phyloP scores from a whole-genome alignment of 2,329 filamentous ascomycete genomes.

The Exophiala lecanii-corni region DNA sequence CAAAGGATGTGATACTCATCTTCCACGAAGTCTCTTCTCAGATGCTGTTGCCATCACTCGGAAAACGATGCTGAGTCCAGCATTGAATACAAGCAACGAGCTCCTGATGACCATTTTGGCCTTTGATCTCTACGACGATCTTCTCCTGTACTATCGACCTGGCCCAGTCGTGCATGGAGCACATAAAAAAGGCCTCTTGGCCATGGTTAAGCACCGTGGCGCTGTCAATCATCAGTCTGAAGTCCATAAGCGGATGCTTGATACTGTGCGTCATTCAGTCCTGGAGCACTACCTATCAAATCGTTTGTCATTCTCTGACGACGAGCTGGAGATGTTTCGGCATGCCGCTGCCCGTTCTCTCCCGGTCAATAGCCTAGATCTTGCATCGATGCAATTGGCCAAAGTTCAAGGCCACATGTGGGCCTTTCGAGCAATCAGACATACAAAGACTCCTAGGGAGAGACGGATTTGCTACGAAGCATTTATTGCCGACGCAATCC shows the following conservation, averaged over 20 bases:
- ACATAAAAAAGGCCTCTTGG: constrained; percentile 25
- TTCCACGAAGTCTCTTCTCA: constrained; percentile 20
- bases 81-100: constrained; percentile 19
- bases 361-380: constrained; percentile 17
- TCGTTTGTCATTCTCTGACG: constrained; percentile 15
- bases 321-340: constrained; percentile 15
- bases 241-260: constrained; percentile 12
- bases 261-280: constrained; percentile 16
- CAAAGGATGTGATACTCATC: constrained; percentile 16
- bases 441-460: not conserved
- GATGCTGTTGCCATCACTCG: constrained; percentile 21
- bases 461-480: constrained; percentile 6
- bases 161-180: constrained; percentile 8
- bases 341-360: constrained; percentile 8
- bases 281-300: constrained; percentile 17
- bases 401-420: constrained; percentile 18
- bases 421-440: constrained; percentile 1
- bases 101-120: constrained; percentile 26
- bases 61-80: constrained; percentile 18
- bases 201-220: constrained; percentile 22
- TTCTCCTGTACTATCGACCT: constrained; percentile 20
- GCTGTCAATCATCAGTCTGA: constrained; percentile 14
- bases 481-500: constrained; percentile 18
- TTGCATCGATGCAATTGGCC: constrained; percentile 11
- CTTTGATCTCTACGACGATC: constrained; percentile 27